Evolutionary conservation across 768 basidiomycete species (phyloP).

Genomic region (Tulasnella sp.): DNA sequence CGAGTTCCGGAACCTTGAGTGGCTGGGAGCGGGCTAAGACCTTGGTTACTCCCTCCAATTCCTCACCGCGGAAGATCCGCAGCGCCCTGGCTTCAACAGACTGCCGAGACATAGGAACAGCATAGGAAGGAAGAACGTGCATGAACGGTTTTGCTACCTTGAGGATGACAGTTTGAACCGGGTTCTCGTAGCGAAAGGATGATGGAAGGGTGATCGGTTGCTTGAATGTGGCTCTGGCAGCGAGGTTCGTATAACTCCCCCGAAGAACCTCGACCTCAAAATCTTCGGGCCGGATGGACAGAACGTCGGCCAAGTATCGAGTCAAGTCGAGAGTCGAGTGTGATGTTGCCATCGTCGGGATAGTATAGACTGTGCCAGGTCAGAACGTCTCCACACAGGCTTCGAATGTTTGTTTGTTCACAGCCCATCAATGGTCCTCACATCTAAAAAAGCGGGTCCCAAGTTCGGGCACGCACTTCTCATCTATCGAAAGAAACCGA

Average conservation of each 20-base stretch:
- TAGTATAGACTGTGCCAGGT: too few relatives aligned
- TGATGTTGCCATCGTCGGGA: neutral
- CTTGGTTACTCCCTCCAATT: neutral
- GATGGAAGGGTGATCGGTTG: neutral
- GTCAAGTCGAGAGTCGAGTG: neutral
- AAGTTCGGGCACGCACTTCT: too few relatives aligned
- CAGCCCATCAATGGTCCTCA: too few relatives aligned
- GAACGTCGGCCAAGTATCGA: neutral
- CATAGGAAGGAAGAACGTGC: neutral
- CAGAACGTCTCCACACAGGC: too few relatives aligned
- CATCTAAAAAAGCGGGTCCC: too few relatives aligned
- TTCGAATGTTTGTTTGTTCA: too few relatives aligned
- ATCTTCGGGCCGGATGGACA: neutral
- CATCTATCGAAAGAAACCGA: too few relatives aligned
- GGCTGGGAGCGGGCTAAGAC: neutral
- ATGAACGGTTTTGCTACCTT: neutral
- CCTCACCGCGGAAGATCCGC: neutral
- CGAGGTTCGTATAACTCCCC: neutral
- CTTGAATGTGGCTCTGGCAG: neutral
- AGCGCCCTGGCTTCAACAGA: neutral
- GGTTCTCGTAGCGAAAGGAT: neutral
- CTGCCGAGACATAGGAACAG: conserved; percentile 2
- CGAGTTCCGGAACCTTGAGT: neutral
- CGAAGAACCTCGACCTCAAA: neutral
- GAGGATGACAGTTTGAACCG: neutral